Conservation (phyloP, 306 rosid species). For the Arachis stenosperma region DNA sequence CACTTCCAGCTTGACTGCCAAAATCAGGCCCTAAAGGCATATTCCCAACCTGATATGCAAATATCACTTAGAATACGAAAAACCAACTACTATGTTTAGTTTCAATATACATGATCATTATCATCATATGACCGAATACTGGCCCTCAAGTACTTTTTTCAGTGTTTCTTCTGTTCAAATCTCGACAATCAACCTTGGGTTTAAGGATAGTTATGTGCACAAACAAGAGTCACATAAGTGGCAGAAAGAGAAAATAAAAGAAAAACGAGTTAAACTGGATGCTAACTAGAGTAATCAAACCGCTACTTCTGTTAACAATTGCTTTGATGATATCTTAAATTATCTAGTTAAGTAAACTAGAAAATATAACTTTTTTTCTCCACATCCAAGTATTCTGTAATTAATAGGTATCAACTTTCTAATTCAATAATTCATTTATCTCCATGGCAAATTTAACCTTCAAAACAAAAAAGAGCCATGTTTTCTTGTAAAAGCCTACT, state of each 20-base stretch:
- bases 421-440: not conserved
- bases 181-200: conserved; percentile 21
- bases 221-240: not conserved
- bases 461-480: conserved; percentile 6
- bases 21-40: conserved; percentile 68
- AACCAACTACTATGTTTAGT: conserved; percentile 19
- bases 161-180: conserved; percentile 13
- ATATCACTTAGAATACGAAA: conserved; percentile 29
- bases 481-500: conserved; percentile 16
- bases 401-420: conserved; percentile 8
- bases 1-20: conserved; percentile 67
- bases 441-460: conserved; percentile 3
- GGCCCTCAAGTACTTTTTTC: not conserved
- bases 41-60: conserved; percentile 62
- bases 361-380: not conserved
- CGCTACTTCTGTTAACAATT: not conserved
- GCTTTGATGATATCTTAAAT: not conserved
- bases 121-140: not conserved
- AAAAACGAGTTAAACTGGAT: not conserved
- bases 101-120: not conserved
- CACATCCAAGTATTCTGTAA: not conserved
- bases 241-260: not conserved
- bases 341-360: not conserved
- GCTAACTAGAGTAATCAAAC: not conserved
- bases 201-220: not conserved